Percentiles rank a stretch among this genome's conserved stretches.
Evolutionary conservation across 129 eudicot species (phyloP).

Genomic region (Gnaphalium uliginosum): DNA sequence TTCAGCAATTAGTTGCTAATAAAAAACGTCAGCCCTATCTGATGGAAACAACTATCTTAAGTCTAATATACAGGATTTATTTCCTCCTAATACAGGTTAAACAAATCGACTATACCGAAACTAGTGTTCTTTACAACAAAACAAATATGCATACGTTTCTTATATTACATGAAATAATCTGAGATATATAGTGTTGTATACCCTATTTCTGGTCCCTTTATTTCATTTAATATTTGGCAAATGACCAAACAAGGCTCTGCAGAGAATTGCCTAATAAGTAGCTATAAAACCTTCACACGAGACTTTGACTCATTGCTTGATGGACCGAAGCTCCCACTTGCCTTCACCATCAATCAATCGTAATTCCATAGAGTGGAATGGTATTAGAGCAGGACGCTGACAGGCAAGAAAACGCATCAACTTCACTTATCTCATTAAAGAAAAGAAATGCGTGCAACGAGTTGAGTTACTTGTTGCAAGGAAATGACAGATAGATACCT

Average conservation of each 20-base stretch:
- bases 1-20: background rate
- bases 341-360: constrained; percentile 95
- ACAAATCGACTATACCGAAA: constrained; percentile 21
- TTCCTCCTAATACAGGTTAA: background rate
- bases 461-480: background rate
- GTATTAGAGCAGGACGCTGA: constrained; percentile 98
- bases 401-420: background rate
- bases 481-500: constrained; percentile 42
- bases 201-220: constrained; percentile 26
- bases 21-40: background rate
- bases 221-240: constrained; percentile 15
- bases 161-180: constrained; percentile 48
- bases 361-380: constrained; percentile 76
- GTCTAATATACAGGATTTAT: background rate
- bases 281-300: background rate
- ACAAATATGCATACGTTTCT: constrained; percentile 36
- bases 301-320: constrained; percentile 44
- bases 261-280: constrained; percentile 4
- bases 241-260: constrained; percentile 20
- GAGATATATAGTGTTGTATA: constrained; percentile 21
- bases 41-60: background rate
- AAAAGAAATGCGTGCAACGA: background rate
- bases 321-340: constrained; percentile 90
- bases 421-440: background rate
- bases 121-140: constrained; percentile 29